phyloP scores from a whole-genome alignment of 2,329 filamentous ascomycete genomes.

The Blumeriella jaapii region DNA sequence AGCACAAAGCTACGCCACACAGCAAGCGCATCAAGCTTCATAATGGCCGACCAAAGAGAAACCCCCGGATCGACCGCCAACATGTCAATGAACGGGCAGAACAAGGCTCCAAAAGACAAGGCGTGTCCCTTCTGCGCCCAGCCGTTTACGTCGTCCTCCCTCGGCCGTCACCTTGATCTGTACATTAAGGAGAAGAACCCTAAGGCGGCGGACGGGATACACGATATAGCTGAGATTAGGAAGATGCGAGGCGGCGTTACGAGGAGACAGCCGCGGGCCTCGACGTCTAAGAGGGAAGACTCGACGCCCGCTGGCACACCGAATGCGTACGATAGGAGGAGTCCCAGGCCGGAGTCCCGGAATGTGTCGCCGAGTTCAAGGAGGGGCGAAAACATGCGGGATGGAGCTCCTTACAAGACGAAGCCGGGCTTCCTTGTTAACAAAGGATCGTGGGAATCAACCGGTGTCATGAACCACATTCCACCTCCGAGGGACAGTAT shows the following conservation, averaged over 20 bases:
- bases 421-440: constrained; percentile 23
- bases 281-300: constrained; percentile 39
- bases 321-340: constrained; percentile 29
- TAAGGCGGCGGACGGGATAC: constrained; percentile 73
- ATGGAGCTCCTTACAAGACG: constrained; percentile 30
- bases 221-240: constrained; percentile 81
- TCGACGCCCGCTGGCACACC: constrained; percentile 47
- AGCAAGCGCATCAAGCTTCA: constrained; percentile 6
- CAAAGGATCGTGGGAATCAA: constrained; percentile 59
- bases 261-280: constrained; percentile 65
- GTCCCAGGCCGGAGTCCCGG: constrained; percentile 25
- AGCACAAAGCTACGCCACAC: constrained; percentile 7
- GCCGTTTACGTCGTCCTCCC: constrained; percentile 83
- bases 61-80: constrained; percentile 27
- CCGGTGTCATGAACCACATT: constrained; percentile 68
- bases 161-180: constrained; percentile 86
- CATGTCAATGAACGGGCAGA: constrained; percentile 24
- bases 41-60: constrained; percentile 27
- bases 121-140: constrained; percentile 81
- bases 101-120: constrained; percentile 56
- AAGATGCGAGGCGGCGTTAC: constrained; percentile 79
- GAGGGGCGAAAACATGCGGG: constrained; percentile 28
- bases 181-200: constrained; percentile 93
- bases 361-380: constrained; percentile 25
- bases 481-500: constrained; percentile 39